phyloP scores from a whole-genome alignment of 495 filamentous ascomycete genomes.

The Podospora sp. region DNA sequence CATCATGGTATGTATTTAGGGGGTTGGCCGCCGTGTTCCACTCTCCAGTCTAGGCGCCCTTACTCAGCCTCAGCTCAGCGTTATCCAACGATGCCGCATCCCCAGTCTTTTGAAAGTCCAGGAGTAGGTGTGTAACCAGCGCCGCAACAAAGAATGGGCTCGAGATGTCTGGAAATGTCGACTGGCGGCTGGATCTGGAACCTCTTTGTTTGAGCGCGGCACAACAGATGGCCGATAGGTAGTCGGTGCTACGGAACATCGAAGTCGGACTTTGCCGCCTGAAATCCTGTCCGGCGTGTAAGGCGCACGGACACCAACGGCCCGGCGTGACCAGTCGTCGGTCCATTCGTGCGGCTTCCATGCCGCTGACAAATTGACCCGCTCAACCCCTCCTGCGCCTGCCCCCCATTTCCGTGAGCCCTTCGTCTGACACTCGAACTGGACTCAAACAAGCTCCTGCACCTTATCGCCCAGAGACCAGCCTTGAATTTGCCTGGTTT shows the following conservation, averaged over 20 bases:
- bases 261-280: background rate
- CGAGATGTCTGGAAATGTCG: too few species aligned
- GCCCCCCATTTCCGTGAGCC: conserved; percentile 11
- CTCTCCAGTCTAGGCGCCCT: background rate
- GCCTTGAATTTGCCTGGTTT: conserved; percentile 4
- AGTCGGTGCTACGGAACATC: background rate
- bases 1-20: background rate
- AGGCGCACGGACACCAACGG: conserved; percentile 13
- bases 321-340: conserved; percentile 12
- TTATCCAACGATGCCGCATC: background rate
- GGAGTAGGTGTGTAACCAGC: too few species aligned
- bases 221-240: background rate
- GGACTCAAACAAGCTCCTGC: background rate
- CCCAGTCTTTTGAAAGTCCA: too few species aligned
- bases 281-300: background rate
- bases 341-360: conserved; percentile 20
- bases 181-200: background rate
- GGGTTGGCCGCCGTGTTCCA: background rate
- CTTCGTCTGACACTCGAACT: conserved; percentile 19
- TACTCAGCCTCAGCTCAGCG: background rate
- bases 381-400: conserved; percentile 18
- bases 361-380: conserved; percentile 27
- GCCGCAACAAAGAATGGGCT: too few species aligned
- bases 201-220: background rate
- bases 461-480: background rate